phyloP scores from a whole-genome alignment of 1,284 basidiomycete species.

The Meira nashicola region DNA sequence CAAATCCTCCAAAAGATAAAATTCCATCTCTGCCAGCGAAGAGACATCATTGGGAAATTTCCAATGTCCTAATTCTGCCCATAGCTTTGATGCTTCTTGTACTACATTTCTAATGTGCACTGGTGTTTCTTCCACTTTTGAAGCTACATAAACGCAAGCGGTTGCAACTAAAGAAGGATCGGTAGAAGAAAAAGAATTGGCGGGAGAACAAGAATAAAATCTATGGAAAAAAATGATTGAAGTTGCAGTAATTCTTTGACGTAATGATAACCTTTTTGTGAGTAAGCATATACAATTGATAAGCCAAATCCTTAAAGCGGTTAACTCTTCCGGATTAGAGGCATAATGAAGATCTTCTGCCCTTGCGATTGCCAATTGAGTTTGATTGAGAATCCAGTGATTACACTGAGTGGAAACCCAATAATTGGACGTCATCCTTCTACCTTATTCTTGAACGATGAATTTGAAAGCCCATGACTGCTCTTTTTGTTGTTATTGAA shows the following conservation, averaged over 20 bases:
- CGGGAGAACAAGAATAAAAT: slow-evolving; percentile 66
- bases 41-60: slow-evolving; percentile 1
- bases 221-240: slow-evolving; percentile 87
- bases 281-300: slow-evolving; percentile 67
- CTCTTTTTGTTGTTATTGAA: too few species aligned
- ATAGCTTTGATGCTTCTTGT: slow-evolving; percentile 72
- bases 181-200: slow-evolving; percentile 71
- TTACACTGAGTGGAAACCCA: slow-evolving; percentile 50
- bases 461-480: too few species aligned
- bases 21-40: slow-evolving; percentile 60
- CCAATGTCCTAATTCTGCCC: slow-evolving; percentile 61
- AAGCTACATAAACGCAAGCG: slow-evolving; percentile 89
- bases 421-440: slow-evolving; percentile 44
- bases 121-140: slow-evolving; percentile 92
- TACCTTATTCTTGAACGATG: too few species aligned
- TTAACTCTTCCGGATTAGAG: slow-evolving; percentile 24
- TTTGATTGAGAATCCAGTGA: slow-evolving; percentile 41
- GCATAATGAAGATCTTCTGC: slow-evolving; percentile 43
- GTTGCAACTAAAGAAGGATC: slow-evolving; percentile 87
- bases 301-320: slow-evolving; percentile 43
- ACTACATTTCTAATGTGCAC: slow-evolving; percentile 89
- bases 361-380: slow-evolving; percentile 36
- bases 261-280: slow-evolving; percentile 73
- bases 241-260: slow-evolving; percentile 86
- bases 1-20: slow-evolving; percentile 91